These are phyloP conservation scores for Triangularia verruculosa DNA, from an alignment of 2,329 filamentous ascomycete genomes.

Conservation along the genomic window DNA sequence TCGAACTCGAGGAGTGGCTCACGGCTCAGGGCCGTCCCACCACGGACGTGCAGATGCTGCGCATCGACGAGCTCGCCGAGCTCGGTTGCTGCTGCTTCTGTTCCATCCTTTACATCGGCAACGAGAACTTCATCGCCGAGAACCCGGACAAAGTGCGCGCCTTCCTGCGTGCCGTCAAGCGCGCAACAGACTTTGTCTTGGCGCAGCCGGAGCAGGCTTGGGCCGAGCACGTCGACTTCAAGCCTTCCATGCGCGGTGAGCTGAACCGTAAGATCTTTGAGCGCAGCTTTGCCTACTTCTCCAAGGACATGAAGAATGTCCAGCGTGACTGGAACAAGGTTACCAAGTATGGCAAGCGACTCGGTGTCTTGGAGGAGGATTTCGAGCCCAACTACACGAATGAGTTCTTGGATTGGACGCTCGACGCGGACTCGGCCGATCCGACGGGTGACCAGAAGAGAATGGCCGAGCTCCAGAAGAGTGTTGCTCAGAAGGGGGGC, in stretches of 20 bases:
- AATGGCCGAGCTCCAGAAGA: slow-evolving; percentile 67
- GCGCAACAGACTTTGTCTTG: slow-evolving; percentile 70
- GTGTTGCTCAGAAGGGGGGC: slow-evolving; percentile 62
- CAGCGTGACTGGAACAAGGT: slow-evolving; percentile 74
- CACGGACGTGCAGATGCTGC: slow-evolving; percentile 73
- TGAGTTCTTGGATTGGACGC: slow-evolving; percentile 62
- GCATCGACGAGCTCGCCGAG: slow-evolving; percentile 76
- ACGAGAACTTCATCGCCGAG: slow-evolving; percentile 64
- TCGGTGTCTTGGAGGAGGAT: slow-evolving; percentile 60
- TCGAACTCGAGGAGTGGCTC: slow-evolving; percentile 76
- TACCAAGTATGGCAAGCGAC: slow-evolving; percentile 70
- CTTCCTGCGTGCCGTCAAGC: slow-evolving; percentile 72
- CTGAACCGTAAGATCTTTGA: slow-evolving; percentile 79
- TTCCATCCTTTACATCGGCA: slow-evolving; percentile 76
- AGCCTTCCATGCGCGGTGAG: slow-evolving; percentile 64
- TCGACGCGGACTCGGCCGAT: slow-evolving; percentile 63
- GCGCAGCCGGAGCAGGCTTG: slow-evolving; percentile 61
- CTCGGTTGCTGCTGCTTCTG: slow-evolving; percentile 84
- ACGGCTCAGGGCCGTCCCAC: slow-evolving; percentile 58
- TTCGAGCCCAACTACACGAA: slow-evolving; percentile 77
- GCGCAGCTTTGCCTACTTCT: slow-evolving; percentile 75
- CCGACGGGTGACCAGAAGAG: slow-evolving; percentile 71
- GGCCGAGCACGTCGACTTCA: slow-evolving; percentile 67
- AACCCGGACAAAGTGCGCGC: slow-evolving; percentile 63
- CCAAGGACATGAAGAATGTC: slow-evolving; percentile 71